Conservation (phyloP, 805 yeast species). For the Candida schatavii region DNA sequence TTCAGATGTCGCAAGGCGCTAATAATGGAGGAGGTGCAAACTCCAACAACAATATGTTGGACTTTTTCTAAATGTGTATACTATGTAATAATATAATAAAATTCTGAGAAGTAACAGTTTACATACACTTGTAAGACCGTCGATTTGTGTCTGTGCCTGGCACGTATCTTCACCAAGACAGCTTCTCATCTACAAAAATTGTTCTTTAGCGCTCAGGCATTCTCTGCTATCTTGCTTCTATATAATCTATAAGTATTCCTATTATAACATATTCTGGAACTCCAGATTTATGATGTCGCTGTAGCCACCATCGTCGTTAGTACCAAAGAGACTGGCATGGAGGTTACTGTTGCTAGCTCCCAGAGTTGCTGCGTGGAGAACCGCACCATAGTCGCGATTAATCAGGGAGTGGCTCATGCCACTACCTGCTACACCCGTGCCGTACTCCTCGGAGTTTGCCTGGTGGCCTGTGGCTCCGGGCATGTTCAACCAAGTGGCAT, state of each 20-base stretch:
- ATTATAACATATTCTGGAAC: slow-evolving; percentile 18
- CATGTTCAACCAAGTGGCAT: slow-evolving; percentile 67
- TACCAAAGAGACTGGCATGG: neutral
- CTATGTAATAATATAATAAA: slow-evolving; percentile 10
- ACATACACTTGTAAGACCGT: neutral
- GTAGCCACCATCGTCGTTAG: slow-evolving; percentile 24
- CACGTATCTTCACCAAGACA: too few species aligned
- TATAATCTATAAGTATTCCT: slow-evolving; percentile 5
- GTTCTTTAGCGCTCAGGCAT: too few species aligned
- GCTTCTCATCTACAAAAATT: too few species aligned
- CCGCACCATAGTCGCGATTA: neutral
- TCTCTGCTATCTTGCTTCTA: too few species aligned
- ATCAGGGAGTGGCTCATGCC: neutral
- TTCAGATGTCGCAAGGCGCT: slow-evolving; percentile 3
- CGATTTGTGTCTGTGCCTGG: too few species aligned
- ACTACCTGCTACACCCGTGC: neutral
- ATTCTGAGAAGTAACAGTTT: neutral
- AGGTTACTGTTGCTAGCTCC: neutral
- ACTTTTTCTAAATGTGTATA: slow-evolving; percentile 20
- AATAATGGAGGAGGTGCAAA: neutral
- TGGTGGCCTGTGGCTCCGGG: slow-evolving; percentile 13
- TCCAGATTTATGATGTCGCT: slow-evolving; percentile 38
- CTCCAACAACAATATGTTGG: slow-evolving; percentile 19
- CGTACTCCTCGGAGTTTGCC: neutral
- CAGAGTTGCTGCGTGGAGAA: neutral